Evolutionary conservation across 352 stramenopile species (phyloP).

Genomic region (Pythium aquatile): DNA sequence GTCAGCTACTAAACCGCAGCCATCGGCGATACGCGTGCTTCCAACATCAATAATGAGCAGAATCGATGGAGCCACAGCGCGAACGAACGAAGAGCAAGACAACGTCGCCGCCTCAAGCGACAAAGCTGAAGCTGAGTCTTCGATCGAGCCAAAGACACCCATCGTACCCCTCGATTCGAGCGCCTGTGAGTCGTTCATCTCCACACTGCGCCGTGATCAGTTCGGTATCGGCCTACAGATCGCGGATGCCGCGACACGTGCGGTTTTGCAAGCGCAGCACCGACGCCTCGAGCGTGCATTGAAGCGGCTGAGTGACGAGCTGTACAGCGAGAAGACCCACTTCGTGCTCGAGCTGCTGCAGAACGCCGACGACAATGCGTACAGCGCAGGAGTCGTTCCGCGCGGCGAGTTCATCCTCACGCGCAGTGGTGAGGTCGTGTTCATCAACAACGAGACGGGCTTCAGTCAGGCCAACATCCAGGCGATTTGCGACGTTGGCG

Average conservation of each 20-base stretch:
- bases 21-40: neutral
- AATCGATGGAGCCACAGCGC: neutral
- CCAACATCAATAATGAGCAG: neutral
- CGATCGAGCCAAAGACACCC: neutral
- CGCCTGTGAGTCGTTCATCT: conserved; percentile 53
- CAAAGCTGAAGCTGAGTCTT: neutral
- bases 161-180: conserved; percentile 10
- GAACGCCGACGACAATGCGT: conserved; percentile 86
- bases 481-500: conserved; percentile 85
- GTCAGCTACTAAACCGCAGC: neutral
- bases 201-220: conserved; percentile 60
- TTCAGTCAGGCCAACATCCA: conserved; percentile 77
- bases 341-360: conserved; percentile 89
- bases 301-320: conserved; percentile 83
- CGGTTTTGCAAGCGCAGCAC: conserved; percentile 70
- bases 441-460: conserved; percentile 84
- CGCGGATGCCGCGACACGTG: conserved; percentile 48
- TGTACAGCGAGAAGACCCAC: conserved; percentile 87
- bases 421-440: conserved; percentile 48
- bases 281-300: conserved; percentile 77
- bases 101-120: neutral
- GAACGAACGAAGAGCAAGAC: neutral
- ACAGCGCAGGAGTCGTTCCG: conserved; percentile 40
- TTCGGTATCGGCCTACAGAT: conserved; percentile 79
- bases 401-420: conserved; percentile 65